These are phyloP conservation scores for Fusarium sp. DNA, from an alignment of 2,329 filamentous ascomycete species.

Conservation along the genomic window DNA sequence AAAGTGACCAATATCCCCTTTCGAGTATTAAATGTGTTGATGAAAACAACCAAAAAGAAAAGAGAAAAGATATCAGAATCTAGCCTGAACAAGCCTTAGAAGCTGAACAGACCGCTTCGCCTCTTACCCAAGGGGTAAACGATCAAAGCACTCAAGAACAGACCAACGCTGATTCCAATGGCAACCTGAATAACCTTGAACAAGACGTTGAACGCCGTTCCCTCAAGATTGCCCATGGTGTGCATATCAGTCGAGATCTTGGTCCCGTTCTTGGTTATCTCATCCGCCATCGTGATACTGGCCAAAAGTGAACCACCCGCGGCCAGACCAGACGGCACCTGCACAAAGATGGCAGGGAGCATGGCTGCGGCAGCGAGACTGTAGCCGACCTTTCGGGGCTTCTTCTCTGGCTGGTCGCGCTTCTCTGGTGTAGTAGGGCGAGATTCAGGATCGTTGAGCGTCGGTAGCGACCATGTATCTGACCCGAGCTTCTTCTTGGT, in stretches of 20 bases:
- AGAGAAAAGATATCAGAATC: background rate
- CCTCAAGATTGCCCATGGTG: slow-evolving; percentile 51
- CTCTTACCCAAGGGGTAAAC: slow-evolving; percentile 68
- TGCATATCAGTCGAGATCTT: slow-evolving; percentile 41
- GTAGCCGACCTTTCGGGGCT: slow-evolving; percentile 68
- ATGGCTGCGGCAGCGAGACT: slow-evolving; percentile 86
- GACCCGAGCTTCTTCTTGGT: slow-evolving; percentile 44
- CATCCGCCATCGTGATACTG: slow-evolving; percentile 66
- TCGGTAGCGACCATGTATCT: slow-evolving; percentile 49
- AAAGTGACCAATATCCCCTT: background rate
- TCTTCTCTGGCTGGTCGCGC: slow-evolving; percentile 43
- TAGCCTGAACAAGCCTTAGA: slow-evolving; percentile 48
- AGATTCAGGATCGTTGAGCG: slow-evolving; percentile 50
- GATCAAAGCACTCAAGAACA: slow-evolving; percentile 66
- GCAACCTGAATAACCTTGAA: slow-evolving; percentile 70
- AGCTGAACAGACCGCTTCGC: slow-evolving; percentile 67
- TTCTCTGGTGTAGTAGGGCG: slow-evolving; percentile 39
- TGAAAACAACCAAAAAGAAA: background rate
- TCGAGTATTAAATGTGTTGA: background rate
- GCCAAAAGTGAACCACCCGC: slow-evolving; percentile 68
- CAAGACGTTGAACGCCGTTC: slow-evolving; percentile 64
- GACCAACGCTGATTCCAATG: slow-evolving; percentile 70
- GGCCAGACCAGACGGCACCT: slow-evolving; percentile 72
- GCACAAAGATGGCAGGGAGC: slow-evolving; percentile 85
- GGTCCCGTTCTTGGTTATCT: slow-evolving; percentile 60